Base-by-base conservation (phyloP, 108 stramenopile genomes). In the Mediolabrus comicus region DNA sequence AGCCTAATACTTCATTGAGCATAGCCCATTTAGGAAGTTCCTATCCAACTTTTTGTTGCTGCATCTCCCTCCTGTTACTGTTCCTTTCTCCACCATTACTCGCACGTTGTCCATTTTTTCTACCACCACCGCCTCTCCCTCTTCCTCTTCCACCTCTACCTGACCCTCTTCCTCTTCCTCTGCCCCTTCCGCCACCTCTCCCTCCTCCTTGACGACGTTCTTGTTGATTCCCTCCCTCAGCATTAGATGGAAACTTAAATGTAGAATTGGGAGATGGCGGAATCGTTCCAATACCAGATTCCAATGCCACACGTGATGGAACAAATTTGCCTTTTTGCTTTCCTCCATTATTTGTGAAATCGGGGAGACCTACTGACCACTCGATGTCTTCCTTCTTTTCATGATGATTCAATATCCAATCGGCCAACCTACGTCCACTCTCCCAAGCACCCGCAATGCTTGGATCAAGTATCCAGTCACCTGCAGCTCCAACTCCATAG, bases 401-500 rank as follows among this genome's bases (percentile, higher is more conserved):
- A 19, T 30, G 26, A 41, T 43, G 68, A 30, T 35, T 11, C 33
- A 60, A 46, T 14, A 92, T 54, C 59, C 76, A 87, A 16, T 74
- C 31, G 7, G 86, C 92, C 67, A 93, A 53, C 39, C 79, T 71
- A 29, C 79, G 62, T n/a, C 92, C 92, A 69, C 89, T 91, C 52
- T 84, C 86, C 88, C 88, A 94, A 17, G 92, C 89, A 35, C 92
- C 92, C 4, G 81, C 88, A 62, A 94, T 78, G 26, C 85, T 86
- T 3, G 92, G 68, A 59, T 91, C 88, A 59, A 91, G 27, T 35
- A 94, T 76, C 92, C 92, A 94, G 67, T 94, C 92, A 5, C 92
- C 92, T 27, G 85, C 87, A n/a, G 86, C 88, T 14, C 90, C 90
- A 26, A 91, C 90, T 31, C 76, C 54, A 62, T 70, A 74, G 26